Percentiles rank a stretch among this genome's conserved stretches.
Evolutionary conservation across 345 rosid genomes (phyloP).

Genomic region (Citrus hindsii): DNA sequence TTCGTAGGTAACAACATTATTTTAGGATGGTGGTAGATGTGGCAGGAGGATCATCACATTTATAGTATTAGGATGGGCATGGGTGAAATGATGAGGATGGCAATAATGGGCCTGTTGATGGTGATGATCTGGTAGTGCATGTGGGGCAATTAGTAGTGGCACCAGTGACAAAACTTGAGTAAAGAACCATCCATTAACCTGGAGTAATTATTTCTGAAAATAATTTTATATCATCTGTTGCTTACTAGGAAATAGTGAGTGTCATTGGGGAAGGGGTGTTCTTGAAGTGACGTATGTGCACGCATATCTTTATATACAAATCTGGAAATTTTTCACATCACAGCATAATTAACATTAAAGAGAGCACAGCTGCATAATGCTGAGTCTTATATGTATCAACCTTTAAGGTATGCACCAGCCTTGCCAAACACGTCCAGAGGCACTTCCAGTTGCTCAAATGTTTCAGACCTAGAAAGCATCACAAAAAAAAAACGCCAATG

Average conservation of each 20-base stretch:
- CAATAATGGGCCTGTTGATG: background rate
- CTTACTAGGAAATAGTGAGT: background rate
- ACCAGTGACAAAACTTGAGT: background rate
- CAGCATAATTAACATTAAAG: background rate
- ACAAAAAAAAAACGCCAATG: background rate
- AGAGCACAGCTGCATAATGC: background rate
- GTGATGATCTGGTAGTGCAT: background rate
- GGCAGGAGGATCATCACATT: background rate
- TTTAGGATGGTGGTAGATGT: background rate
- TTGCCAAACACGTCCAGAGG: slow-evolving; percentile 73
- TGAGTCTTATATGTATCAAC: slow-evolving; percentile 29
- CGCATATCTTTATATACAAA: background rate
- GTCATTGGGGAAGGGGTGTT: background rate
- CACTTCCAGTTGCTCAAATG: slow-evolving; percentile 86
- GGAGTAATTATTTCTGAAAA: background rate
- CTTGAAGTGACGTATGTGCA: background rate
- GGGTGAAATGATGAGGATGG: background rate
- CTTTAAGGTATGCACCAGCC: slow-evolving; percentile 69
- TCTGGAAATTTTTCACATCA: background rate
- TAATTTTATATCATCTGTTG: background rate
- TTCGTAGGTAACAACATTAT: background rate
- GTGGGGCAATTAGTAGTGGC: background rate
- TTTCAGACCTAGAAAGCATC: slow-evolving; percentile 51
- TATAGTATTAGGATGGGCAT: too few species aligned
- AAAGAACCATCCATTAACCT: background rate